Evolutionary conservation across 257 asterid species (phyloP).

Genomic region (Plantago major): DNA sequence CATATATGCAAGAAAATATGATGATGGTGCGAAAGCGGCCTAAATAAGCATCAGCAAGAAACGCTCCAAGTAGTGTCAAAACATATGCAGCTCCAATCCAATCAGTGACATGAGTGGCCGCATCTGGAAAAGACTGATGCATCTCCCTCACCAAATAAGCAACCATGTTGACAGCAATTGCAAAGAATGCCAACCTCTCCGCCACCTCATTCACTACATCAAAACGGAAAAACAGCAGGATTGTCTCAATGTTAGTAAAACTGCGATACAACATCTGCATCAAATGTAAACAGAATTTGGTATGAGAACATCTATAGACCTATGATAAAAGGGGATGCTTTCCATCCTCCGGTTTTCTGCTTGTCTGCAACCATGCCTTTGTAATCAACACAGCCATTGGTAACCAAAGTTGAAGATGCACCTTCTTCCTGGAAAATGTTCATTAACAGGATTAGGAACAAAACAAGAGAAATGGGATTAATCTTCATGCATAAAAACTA

Average conservation of each 20-base stretch:
- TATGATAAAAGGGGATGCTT: slow-evolving; percentile 73
- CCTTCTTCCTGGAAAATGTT: slow-evolving; percentile 25
- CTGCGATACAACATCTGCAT: not conserved
- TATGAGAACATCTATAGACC: slow-evolving; percentile 24
- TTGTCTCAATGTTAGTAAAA: not conserved
- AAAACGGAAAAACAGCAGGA: not conserved
- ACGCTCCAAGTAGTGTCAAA: slow-evolving; percentile 71
- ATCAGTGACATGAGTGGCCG: slow-evolving; percentile 77
- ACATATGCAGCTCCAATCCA: slow-evolving; percentile 89
- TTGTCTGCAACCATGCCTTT: slow-evolving; percentile 56
- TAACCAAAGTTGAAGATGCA: slow-evolving; percentile 32
- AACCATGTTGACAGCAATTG: slow-evolving; percentile 71
- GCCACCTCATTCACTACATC: slow-evolving; percentile 68
- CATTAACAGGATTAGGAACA: no score
- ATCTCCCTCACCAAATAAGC: slow-evolving; percentile 51
- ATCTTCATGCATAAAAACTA: no score
- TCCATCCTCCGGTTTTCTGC: slow-evolving; percentile 69
- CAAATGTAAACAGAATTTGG: no score
- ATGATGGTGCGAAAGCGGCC: slow-evolving; percentile 74
- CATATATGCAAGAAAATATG: slow-evolving; percentile 60
- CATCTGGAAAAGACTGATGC: slow-evolving; percentile 62
- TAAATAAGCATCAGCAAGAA: slow-evolving; percentile 70
- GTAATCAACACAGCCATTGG: slow-evolving; percentile 59
- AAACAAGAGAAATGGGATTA: no score
- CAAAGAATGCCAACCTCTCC: slow-evolving; percentile 78